Evolutionary conservation across 495 filamentous ascomycete species (phyloP).

Genomic region (Tuber melanosporum): DNA sequence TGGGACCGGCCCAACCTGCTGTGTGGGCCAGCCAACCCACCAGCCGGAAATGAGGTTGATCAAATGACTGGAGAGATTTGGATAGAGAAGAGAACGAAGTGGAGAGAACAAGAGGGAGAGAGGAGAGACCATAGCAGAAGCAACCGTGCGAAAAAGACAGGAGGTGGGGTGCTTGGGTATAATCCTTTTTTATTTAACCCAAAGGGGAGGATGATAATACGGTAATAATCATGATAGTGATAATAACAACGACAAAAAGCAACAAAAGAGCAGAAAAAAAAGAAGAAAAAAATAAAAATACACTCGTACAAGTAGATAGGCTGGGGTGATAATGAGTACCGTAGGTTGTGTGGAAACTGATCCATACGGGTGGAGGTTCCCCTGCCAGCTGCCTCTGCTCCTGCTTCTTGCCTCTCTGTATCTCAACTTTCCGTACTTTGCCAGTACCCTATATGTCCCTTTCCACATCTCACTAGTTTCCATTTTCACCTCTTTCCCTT

Average conservation of each 20-base stretch:
- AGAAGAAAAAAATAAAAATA: not conserved
- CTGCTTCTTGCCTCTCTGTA: not conserved
- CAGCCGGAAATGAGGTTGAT: conserved; percentile 41
- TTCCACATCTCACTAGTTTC: not conserved
- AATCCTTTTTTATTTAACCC: not conserved
- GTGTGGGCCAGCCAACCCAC: conserved; percentile 37
- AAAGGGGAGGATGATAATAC: not conserved
- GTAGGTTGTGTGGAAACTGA: not conserved
- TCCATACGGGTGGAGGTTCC: not conserved
- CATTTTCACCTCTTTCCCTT: not conserved
- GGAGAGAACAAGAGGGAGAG: conserved; percentile 10
- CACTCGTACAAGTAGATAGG: not conserved
- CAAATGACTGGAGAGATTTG: conserved; percentile 35
- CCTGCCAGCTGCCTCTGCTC: not conserved
- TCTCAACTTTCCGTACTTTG: not conserved
- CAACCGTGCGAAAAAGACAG: not conserved
- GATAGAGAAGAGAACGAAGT: conserved; percentile 33
- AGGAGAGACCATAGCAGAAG: conserved; percentile 15
- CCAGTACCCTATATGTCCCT: not conserved
- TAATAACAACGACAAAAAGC: not conserved
- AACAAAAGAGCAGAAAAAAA: not conserved
- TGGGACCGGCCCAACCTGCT: conserved; percentile 38
- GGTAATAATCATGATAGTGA: not conserved
- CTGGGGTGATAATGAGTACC: not conserved
- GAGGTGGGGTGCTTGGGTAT: not conserved